Conservation (phyloP, 306 rosid species). For the Fagus sylvatica region DNA sequence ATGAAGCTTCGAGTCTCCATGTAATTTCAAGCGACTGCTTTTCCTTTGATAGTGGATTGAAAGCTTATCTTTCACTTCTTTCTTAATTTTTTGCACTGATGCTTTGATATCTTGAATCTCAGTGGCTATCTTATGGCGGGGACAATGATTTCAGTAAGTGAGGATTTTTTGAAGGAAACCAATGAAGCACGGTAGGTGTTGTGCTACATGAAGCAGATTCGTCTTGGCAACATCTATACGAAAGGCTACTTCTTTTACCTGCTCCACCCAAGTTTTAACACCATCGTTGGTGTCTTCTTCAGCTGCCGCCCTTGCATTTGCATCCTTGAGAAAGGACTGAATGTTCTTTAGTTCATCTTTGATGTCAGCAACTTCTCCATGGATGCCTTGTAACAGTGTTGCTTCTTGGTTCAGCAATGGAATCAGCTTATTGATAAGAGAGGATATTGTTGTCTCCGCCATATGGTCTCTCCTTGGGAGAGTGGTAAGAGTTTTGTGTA, state of each 20-base stretch:
- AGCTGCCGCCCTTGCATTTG: not conserved
- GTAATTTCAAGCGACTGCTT: not conserved
- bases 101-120: constrained; percentile 23
- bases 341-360: not conserved
- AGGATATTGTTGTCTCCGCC: not conserved
- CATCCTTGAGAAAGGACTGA: not conserved
- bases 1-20: too few species aligned
- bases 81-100: constrained; percentile 23
- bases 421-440: not conserved
- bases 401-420: not conserved
- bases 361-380: not conserved
- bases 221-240: constrained; percentile 25
- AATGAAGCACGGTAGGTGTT: not conserved
- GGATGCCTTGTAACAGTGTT: not conserved
- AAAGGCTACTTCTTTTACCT: constrained; percentile 27
- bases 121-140: constrained; percentile 1
- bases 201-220: constrained; percentile 5
- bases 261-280: constrained; percentile 14
- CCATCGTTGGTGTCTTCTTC: not conserved
- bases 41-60: not conserved
- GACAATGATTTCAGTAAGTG: not conserved
- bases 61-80: constrained; percentile 26
- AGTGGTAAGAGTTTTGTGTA: too few species aligned
- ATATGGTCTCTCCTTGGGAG: not conserved
- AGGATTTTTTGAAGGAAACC: constrained; percentile 1